Conservation (phyloP, 2,329 filamentous ascomycete genomes). For the Coniochaeta ligniaria region DNA sequence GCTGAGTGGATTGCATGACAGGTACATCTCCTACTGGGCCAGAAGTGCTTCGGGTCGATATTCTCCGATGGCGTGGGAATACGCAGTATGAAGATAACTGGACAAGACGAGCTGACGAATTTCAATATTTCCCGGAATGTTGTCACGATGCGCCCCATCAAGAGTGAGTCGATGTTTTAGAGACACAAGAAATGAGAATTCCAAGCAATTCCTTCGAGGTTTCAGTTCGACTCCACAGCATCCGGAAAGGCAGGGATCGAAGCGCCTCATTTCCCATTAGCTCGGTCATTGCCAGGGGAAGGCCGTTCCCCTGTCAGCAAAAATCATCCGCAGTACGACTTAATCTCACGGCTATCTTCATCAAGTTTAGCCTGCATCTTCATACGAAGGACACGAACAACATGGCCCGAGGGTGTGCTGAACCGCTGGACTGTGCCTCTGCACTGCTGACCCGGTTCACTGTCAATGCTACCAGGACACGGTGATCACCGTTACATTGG, state of each 20-base stretch:
- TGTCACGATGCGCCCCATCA: background rate
- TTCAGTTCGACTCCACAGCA: background rate
- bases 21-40: too few species aligned
- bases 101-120: too few species aligned
- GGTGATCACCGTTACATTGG: background rate
- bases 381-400: background rate
- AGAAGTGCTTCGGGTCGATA: too few species aligned
- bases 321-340: background rate
- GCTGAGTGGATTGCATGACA: too few species aligned
- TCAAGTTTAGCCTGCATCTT: background rate
- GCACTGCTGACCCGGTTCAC: background rate
- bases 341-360: background rate
- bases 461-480: background rate
- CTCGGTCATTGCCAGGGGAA: background rate
- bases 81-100: too few species aligned
- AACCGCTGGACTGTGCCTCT: background rate
- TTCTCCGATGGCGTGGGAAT: too few species aligned
- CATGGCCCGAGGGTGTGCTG: background rate
- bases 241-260: background rate
- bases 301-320: background rate
- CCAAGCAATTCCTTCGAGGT: background rate
- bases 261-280: background rate
- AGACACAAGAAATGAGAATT: background rate
- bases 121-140: background rate
- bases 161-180: background rate